Evolutionary conservation across 495 filamentous ascomycete genomes (phyloP).

Genomic region (Aspergillus cavernicola): DNA sequence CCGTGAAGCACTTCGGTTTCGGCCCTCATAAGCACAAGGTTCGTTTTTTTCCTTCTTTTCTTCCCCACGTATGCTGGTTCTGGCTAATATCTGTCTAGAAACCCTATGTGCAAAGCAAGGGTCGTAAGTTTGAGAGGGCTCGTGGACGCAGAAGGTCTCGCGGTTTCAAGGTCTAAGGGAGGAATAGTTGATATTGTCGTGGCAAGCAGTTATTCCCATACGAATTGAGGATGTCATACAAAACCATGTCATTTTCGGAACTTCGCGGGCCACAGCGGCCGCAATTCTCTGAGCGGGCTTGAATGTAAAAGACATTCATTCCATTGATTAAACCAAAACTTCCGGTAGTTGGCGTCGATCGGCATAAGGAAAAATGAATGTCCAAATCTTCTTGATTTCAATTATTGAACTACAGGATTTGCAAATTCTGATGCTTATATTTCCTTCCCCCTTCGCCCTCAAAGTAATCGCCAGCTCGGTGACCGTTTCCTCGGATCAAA

Average conservation of each 20-base stretch:
- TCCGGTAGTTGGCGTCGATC: conserved; percentile 11
- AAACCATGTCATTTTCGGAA: not conserved
- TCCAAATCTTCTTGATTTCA: conserved; percentile 6
- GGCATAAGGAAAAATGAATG: conserved; percentile 17
- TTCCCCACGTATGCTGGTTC: not conserved
- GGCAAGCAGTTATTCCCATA: conserved; percentile 2
- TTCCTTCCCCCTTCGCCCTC: conserved; percentile 57
- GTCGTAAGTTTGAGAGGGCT: conserved; percentile 97
- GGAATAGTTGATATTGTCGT: conserved; percentile 8
- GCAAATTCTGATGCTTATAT: conserved; percentile 67
- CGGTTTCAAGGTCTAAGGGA: conserved; percentile 95
- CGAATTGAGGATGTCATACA: not conserved
- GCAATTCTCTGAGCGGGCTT: conserved; percentile 5
- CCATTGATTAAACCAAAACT: conserved; percentile 6
- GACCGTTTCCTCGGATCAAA: conserved; percentile 74
- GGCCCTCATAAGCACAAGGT: conserved; percentile 97
- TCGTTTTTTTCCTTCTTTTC: conserved; percentile 6
- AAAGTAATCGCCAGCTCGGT: conserved; percentile 69
- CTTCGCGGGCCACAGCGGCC: not conserved
- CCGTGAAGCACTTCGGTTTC: conserved; percentile 97
- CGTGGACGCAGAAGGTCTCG: conserved; percentile 94
- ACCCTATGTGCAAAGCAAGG: conserved; percentile 96
- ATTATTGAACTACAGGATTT: conserved; percentile 15
- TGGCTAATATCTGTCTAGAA: conserved; percentile 54
- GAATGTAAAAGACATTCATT: conserved; percentile 12